Evolutionary conservation across 2,329 filamentous ascomycete genomes (phyloP).

Genomic region (Oidium heveae): DNA sequence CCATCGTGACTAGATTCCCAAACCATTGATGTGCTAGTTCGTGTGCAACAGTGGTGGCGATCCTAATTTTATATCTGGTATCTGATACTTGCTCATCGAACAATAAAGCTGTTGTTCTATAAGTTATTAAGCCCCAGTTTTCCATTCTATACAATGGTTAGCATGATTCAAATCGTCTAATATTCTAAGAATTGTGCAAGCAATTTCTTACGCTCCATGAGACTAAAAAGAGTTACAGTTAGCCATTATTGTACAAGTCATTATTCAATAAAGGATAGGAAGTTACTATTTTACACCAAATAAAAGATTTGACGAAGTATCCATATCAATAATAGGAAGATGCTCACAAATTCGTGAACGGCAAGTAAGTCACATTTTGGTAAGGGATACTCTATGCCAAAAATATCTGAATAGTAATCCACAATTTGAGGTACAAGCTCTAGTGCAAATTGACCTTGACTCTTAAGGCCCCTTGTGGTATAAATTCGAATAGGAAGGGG

Average conservation of each 20-base stretch:
- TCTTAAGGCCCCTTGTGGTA: constrained; percentile 79
- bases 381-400: constrained; percentile 75
- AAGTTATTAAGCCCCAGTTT: constrained; percentile 79
- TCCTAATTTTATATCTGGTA: constrained; percentile 55
- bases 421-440: constrained; percentile 82
- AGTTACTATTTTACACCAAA: no score
- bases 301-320: no score
- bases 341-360: constrained; percentile 60
- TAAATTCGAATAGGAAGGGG: constrained; percentile 84
- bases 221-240: constrained; percentile 21
- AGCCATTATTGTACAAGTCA: constrained; percentile 11
- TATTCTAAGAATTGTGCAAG: no score
- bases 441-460: constrained; percentile 72
- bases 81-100: constrained; percentile 83
- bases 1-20: constrained; percentile 85
- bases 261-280: not conserved
- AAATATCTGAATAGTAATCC: constrained; percentile 90
- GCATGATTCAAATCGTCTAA: constrained; percentile 24
- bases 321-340: not conserved
- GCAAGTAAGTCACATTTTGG: constrained; percentile 84
- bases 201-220: constrained; percentile 37
- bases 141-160: constrained; percentile 45
- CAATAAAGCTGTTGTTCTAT: constrained; percentile 83
- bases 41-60: constrained; percentile 95
- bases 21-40: constrained; percentile 96